phyloP scores from a whole-genome alignment of 768 basidiomycete species.

The Lactarius tabidus region DNA sequence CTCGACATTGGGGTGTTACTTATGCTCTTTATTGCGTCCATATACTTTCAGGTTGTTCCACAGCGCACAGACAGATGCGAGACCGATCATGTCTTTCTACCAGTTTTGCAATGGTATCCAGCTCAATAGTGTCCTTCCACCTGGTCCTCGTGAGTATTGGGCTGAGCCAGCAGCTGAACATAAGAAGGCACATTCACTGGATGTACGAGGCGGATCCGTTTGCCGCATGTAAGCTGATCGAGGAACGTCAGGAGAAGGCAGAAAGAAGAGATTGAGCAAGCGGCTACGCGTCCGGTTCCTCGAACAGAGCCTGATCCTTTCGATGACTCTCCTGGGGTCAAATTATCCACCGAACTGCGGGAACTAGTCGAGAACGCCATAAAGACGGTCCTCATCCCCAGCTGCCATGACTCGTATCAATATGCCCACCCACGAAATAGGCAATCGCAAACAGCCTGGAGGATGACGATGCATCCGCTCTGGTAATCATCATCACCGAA shows the following conservation, averaged over 20 bases:
- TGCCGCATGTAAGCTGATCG: slow-evolving; percentile 61
- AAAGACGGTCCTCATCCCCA: slow-evolving; percentile 50
- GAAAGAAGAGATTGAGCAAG: slow-evolving; percentile 34
- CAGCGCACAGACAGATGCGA: slow-evolving; percentile 25
- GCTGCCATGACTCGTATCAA: not conserved
- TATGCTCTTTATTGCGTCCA: slow-evolving; percentile 84
- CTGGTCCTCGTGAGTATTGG: slow-evolving; percentile 88
- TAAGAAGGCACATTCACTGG: slow-evolving; percentile 67
- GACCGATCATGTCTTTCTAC: slow-evolving; percentile 25
- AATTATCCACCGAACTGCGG: slow-evolving; percentile 72
- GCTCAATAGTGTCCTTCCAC: slow-evolving; percentile 72
- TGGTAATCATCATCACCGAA: slow-evolving; percentile 39
- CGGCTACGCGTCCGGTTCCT: slow-evolving; percentile 15
- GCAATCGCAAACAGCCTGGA: slow-evolving; percentile 50
- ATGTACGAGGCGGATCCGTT: slow-evolving; percentile 90
- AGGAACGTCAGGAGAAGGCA: slow-evolving; percentile 58
- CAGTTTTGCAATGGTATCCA: slow-evolving; percentile 76
- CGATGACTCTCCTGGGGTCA: slow-evolving; percentile 63
- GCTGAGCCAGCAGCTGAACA: slow-evolving; percentile 67
- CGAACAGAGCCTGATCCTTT: slow-evolving; percentile 37
- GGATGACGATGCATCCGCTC: slow-evolving; percentile 34
- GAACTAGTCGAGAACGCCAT: slow-evolving; percentile 79
- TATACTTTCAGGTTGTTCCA: slow-evolving; percentile 26
- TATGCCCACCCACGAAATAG: slow-evolving; percentile 34
- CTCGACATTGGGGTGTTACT: slow-evolving; percentile 88